Evolutionary conservation across 2,329 filamentous ascomycete genomes (phyloP).

Genomic region (Monilinia fructicola): DNA sequence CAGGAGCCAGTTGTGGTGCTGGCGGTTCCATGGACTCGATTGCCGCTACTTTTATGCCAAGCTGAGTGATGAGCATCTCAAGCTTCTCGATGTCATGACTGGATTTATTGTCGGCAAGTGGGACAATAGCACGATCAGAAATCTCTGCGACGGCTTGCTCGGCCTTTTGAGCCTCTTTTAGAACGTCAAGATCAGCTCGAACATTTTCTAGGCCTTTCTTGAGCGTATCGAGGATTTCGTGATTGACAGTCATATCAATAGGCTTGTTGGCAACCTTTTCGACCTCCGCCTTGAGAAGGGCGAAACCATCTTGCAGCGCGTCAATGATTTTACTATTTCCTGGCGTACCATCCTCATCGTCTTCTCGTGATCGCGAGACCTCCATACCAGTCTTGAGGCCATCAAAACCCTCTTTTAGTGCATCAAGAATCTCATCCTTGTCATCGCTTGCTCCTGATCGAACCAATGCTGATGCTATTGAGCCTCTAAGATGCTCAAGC

Average conservation of each 20-base stretch:
- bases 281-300: constrained; percentile 72
- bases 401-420: constrained; percentile 67
- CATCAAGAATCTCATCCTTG: constrained; percentile 64
- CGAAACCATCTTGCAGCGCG: constrained; percentile 83
- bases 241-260: constrained; percentile 76
- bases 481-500: constrained; percentile 60
- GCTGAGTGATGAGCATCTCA: constrained; percentile 77
- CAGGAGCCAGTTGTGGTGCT: constrained; percentile 43
- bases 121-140: constrained; percentile 51
- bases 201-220: constrained; percentile 78
- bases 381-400: constrained; percentile 69
- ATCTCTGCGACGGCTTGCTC: constrained; percentile 51
- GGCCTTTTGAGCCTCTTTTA: constrained; percentile 57
- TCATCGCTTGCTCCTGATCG: constrained; percentile 48
- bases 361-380: constrained; percentile 40
- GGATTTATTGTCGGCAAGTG: constrained; percentile 55
- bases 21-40: constrained; percentile 59
- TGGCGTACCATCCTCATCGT: constrained; percentile 36
- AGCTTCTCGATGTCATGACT: constrained; percentile 80
- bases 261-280: constrained; percentile 78
- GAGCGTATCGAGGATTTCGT: constrained; percentile 85
- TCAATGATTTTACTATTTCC: constrained; percentile 88
- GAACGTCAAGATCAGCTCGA: constrained; percentile 72
- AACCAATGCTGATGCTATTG: constrained; percentile 53
- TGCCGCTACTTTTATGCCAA: constrained; percentile 80